Evolutionary conservation across 495 filamentous ascomycete species (phyloP), one percentile per base, ranked within the genome.

Genomic region (Trichoderma gamsii): DNA sequence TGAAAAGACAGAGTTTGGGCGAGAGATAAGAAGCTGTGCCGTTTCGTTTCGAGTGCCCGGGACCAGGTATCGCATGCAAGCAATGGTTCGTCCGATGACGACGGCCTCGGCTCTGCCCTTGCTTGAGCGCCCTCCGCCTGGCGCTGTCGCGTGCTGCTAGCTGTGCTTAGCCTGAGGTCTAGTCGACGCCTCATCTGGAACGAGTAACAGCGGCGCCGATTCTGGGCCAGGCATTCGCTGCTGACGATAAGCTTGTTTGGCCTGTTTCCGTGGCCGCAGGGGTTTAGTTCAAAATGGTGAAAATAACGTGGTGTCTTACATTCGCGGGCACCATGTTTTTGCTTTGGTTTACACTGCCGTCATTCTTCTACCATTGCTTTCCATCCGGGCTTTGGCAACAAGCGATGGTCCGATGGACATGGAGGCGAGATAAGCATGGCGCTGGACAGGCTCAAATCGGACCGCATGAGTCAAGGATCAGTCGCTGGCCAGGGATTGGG

Each of bases 101-200:
- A 61, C 16, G 56, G 16, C 27, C 56, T 23, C 7, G 56, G 56
- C 56, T 32, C 56, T 61, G 6, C 27, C 56, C 44, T 49, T 61
- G 49, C 49, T 23, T 52, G 18, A 27, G 56, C 25, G 56, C 56
- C 56, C 56, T 61, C 25, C 51, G 51, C 51, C 1, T 8, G 49
- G 15, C 49, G 49, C 52, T 59, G 52, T 59, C 52, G 52, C 52
- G 52, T 59, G 56, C 56, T 61, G 56, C 56, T 61, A 32, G 56
- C 56, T 61, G 21, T 56, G 56, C 23, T 32, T 61, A 61, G 56
- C 25, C 25, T 13, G 56, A 11, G 21, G 23, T 21, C 52, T 61
- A 61, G 27, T 61, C 25, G 27, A 5, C 15, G 56, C 56, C 9
- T 61, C 56, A 61, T 61, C 56, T 61, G 15, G 23, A 61, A 29